These are phyloP conservation scores for Paramecium octaurelia DNA, from an alignment of 73 alveolate genomes.

Conservation along the genomic window DNA sequence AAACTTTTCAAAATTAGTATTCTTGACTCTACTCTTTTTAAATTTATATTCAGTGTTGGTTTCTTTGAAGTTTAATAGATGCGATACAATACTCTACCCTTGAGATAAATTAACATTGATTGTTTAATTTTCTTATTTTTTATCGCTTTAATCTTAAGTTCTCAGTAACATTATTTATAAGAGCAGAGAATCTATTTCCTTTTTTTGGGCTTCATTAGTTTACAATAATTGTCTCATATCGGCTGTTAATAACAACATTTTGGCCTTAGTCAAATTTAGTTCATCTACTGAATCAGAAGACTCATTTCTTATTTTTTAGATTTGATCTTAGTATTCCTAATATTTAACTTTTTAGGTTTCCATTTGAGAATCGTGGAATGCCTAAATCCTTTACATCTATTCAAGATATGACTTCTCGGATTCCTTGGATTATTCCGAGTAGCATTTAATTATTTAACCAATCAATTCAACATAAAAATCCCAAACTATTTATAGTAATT, in stretches of 20 bases:
- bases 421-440: neutral
- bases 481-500: slow-evolving; percentile 16
- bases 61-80: neutral
- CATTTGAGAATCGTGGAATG: neutral
- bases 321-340: neutral
- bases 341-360: neutral
- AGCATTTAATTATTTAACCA: neutral
- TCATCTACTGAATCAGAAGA: neutral
- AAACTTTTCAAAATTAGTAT: neutral
- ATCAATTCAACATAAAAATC: slow-evolving; percentile 37
- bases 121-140: neutral
- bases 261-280: neutral
- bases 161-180: neutral
- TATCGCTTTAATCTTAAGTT: slow-evolving; percentile 4
- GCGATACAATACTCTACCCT: slow-evolving; percentile 31
- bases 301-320: neutral
- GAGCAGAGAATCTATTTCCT: neutral
- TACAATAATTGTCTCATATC: neutral
- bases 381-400: neutral
- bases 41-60: neutral
- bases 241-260: neutral
- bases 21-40: neutral
- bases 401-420: neutral
- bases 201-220: neutral
- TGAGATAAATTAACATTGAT: neutral